A percentile compares a stretch with the other conserved stretches of the same genome.
These are phyloP conservation scores for Didymella segeticola DNA, from an alignment of 2,329 filamentous ascomycete genomes.

Conservation along the genomic window DNA sequence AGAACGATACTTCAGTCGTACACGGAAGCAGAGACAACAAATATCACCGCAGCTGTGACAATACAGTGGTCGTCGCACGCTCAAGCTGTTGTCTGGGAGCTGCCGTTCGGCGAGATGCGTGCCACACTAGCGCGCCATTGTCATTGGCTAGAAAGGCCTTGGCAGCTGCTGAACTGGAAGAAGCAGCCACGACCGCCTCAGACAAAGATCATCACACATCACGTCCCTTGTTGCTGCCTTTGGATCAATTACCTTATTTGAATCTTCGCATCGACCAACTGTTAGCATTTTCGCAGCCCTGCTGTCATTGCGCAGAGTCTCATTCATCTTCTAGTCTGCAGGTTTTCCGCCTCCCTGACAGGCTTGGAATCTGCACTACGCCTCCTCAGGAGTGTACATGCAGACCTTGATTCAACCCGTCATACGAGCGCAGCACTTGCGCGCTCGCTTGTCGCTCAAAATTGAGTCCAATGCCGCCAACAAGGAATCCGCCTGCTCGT, in stretches of 20 bases:
- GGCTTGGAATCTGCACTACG: constrained; percentile 45
- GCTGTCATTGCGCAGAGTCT: constrained; percentile 26
- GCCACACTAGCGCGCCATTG: constrained; percentile 29
- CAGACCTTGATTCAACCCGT: constrained; percentile 27
- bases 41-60: background rate
- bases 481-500: constrained; percentile 36
- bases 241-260: constrained; percentile 25
- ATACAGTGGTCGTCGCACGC: constrained; percentile 11
- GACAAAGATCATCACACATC: constrained; percentile 47
- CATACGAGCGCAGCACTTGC: constrained; percentile 20
- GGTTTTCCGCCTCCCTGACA: constrained; percentile 40
- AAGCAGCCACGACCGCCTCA: constrained; percentile 42
- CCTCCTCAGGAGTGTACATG: constrained; percentile 39
- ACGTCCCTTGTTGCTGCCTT: constrained; percentile 29
- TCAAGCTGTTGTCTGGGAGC: constrained; percentile 24
- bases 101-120: constrained; percentile 24
- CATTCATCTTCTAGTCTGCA: constrained; percentile 33
- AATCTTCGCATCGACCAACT: constrained; percentile 20
- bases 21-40: background rate
- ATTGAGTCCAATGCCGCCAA: constrained; percentile 33
- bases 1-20: background rate
- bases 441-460: constrained; percentile 11
- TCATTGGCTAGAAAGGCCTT: constrained; percentile 31
- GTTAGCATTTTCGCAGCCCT: constrained; percentile 20
- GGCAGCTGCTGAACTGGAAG: constrained; percentile 34